Percentiles rank a stretch among this genome's conserved stretches.
Evolutionary conservation across 2,329 filamentous ascomycete species (phyloP).

Genomic region (Paecilomyces formosus): DNA sequence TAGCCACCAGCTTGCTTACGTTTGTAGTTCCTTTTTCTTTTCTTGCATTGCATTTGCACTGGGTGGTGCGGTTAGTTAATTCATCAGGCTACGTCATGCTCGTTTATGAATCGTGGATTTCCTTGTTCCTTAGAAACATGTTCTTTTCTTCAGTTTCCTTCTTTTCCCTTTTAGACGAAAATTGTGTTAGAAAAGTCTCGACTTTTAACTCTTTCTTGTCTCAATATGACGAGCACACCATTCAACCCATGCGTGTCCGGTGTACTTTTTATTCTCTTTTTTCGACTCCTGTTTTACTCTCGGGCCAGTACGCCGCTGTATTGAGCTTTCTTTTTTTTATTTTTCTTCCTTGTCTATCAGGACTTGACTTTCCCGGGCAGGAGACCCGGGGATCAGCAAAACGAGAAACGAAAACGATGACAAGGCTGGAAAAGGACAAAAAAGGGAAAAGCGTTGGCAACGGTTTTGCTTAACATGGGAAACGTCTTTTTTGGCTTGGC

Average conservation of each 20-base stretch:
- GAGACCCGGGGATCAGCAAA: too few species aligned
- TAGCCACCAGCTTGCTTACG: constrained; percentile 12
- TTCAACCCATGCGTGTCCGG: background rate
- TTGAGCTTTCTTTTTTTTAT: background rate
- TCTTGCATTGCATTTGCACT: constrained; percentile 14
- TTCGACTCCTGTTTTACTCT: background rate
- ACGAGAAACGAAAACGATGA: background rate
- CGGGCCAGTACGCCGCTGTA: background rate
- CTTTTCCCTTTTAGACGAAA: constrained; percentile 14
- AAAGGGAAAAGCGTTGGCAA: background rate
- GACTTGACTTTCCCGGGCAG: background rate
- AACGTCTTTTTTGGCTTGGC: background rate
- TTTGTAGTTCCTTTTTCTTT: constrained; percentile 4
- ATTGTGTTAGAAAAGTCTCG: constrained; percentile 17
- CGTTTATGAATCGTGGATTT: background rate
- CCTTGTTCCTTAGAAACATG: constrained; percentile 2
- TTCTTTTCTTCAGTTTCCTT: constrained; percentile 8
- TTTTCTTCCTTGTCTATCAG: background rate
- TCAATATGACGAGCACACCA: constrained; percentile 1
- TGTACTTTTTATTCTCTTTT: background rate
- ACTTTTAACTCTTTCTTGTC: constrained; percentile 4
- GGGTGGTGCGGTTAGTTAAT: constrained; percentile 7
- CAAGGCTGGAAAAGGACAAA: background rate
- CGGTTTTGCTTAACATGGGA: background rate
- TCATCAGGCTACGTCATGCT: background rate